Evolutionary conservation across 805 yeast genomes (phyloP), one percentile per base, ranked within the genome.

Genomic region (Wickerhamiella lipophila): DNA sequence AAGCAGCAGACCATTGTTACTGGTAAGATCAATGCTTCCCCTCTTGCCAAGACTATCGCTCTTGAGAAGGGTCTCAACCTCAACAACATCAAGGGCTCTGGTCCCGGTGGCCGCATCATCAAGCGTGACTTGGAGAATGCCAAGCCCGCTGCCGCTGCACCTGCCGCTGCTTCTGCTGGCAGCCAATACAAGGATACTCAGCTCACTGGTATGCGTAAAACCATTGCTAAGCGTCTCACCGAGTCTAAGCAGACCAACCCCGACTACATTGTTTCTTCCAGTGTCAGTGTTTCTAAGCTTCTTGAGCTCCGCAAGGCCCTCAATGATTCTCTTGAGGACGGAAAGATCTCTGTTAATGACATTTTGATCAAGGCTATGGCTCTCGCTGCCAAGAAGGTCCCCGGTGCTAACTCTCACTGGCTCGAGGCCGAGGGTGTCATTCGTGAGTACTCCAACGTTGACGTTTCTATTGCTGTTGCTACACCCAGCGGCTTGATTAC

Each of bases 401-500:
- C 98, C 53, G 87, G 81, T 57, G 95, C 80, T 56, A 92, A 92
- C 74, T 78, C 96, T 21, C 83, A 88, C 65, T 92, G 96, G 92
- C 75, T 92, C 61, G 94, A 81, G 65, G 69, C 75, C 35, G 82
- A 92, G 71, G 86, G 87, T 56, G 81, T 89, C 61, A 85, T 92
- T 58, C 84, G 99, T 73, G 88, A 83, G 71, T 92, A 78, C 77
- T 72, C 74, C 62, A 81, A 78, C 60, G 97, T 89, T 49, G 99
- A 92, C 63, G 94, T 92, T 50, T 87, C 97, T 21, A 96, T 89
- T 53, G 99, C 99, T 36, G 99, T 92, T 55, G 92, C 98, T 53
- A 92, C 98, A 16, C 96, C 97, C 66, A 78, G 94, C 46, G 99
- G 99, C 46, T 76, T 92, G 58, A 81, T 92, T 66, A 92, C 99